phyloP scores from a whole-genome alignment of 1,139 yeast species.

The Candida dubliniensis region DNA sequence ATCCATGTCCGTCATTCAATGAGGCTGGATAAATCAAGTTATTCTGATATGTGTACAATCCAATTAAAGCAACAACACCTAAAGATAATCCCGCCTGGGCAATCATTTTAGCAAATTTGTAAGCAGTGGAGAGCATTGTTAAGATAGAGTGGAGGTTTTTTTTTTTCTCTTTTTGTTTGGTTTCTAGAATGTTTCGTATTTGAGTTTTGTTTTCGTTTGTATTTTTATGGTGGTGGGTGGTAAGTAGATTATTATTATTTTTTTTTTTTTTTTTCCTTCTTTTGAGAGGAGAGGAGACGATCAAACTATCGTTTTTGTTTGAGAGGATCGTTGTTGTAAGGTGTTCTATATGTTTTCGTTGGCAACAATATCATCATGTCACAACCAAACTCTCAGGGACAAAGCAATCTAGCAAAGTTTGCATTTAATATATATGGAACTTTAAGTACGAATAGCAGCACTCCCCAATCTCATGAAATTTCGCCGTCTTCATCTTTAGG shows the following conservation, averaged over 20 bases:
- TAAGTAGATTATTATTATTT: too few relatives aligned
- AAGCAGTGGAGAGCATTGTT: conserved; percentile 6
- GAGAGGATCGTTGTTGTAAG: too few relatives aligned
- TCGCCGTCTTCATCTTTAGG: conserved; percentile 21
- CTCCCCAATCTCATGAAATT: conserved; percentile 17
- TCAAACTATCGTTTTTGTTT: too few relatives aligned
- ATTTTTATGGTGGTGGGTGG: too few relatives aligned
- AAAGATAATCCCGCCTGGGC: conserved; percentile 35
- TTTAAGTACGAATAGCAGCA: conserved; percentile 16
- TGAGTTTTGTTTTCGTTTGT: background rate
- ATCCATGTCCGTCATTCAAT: conserved; percentile 72
- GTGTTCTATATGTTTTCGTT: too few relatives aligned
- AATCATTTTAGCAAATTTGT: conserved; percentile 17
- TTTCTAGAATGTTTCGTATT: too few relatives aligned
- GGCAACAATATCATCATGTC: conserved; percentile 1
- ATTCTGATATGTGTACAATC: conserved; percentile 67
- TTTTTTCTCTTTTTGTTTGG: background rate
- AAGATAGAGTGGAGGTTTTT: background rate
- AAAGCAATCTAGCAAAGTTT: conserved; percentile 32
- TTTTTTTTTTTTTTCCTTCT: background rate
- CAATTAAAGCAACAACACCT: conserved; percentile 45
- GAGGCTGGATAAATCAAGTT: conserved; percentile 78
- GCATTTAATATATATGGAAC: conserved; percentile 38
- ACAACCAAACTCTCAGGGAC: conserved; percentile 11
- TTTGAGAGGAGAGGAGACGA: too few relatives aligned